Evolutionary conservation across 495 filamentous ascomycete genomes (phyloP).

Genomic region (Hyaloscypha finlandica): DNA sequence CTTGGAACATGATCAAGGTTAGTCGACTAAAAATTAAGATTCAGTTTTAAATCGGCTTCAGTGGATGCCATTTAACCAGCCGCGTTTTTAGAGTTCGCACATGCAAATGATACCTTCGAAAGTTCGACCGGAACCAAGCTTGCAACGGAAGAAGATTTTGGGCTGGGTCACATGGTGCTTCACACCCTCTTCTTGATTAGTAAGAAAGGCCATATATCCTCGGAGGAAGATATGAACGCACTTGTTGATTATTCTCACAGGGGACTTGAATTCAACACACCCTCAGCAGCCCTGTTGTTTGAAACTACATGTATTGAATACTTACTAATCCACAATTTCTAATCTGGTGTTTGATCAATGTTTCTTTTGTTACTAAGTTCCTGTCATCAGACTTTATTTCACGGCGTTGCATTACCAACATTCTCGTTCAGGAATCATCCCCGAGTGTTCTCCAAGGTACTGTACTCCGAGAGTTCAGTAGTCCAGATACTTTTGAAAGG

Average conservation of each 20-base stretch:
- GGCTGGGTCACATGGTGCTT: background rate
- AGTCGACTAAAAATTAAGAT: background rate
- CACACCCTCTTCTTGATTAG: conserved; percentile 1
- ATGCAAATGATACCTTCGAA: background rate
- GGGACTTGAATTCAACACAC: background rate
- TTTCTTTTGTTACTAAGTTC: background rate
- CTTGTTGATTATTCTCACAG: background rate
- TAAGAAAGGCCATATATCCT: background rate
- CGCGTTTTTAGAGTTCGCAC: background rate
- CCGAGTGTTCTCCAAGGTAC: background rate
- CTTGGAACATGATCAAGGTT: background rate
- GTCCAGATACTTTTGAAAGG: too few species aligned
- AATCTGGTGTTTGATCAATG: background rate
- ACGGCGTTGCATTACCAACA: background rate
- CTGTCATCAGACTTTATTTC: background rate
- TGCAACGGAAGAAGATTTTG: background rate
- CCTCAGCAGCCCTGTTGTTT: background rate
- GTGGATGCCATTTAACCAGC: background rate
- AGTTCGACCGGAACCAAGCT: background rate
- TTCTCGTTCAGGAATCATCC: background rate
- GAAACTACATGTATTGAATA: background rate
- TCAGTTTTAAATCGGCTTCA: background rate
- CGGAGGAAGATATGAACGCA: background rate
- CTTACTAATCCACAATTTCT: background rate
- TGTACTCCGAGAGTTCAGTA: background rate